These are phyloP conservation scores for Acer saccharum DNA, from an alignment of 345 rosid species.

Conservation along the genomic window DNA sequence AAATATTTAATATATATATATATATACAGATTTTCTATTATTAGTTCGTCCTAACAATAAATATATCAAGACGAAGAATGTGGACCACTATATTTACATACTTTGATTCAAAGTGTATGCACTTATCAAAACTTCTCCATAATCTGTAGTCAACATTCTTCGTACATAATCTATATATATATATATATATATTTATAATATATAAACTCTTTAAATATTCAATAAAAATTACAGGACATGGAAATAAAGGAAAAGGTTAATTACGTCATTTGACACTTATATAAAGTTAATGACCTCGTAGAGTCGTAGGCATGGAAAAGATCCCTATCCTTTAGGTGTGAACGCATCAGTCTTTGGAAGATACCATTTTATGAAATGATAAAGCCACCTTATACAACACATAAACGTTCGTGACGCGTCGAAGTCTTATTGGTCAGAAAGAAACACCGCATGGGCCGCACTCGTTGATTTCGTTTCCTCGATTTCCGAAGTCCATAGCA, in stretches of 20 bases:
- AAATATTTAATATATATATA: too few species aligned
- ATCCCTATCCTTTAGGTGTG: constrained; percentile 29
- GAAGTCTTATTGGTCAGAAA: constrained; percentile 12
- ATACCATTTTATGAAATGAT: constrained; percentile 30
- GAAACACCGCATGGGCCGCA: not conserved
- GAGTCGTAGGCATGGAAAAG: not conserved
- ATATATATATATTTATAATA: too few species aligned
- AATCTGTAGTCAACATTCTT: too few species aligned
- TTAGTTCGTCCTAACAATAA: too few species aligned
- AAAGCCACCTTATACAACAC: not conserved
- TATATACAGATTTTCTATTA: too few species aligned
- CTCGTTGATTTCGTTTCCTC: not conserved
- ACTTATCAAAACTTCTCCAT: too few species aligned
- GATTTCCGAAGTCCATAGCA: not conserved
- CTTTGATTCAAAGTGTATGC: too few species aligned
- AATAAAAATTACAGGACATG: not conserved
- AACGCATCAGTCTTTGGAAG: constrained; percentile 37
- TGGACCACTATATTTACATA: too few species aligned
- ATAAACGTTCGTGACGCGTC: constrained; percentile 12
- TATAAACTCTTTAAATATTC: too few species aligned
- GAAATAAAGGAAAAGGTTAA: not conserved
- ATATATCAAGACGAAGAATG: too few species aligned
- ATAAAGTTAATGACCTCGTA: not conserved
- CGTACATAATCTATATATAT: too few species aligned
- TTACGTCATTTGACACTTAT: not conserved